Base-by-base conservation (phyloP, 1,284 basidiomycete species). In the Malassezia globosa region DNA sequence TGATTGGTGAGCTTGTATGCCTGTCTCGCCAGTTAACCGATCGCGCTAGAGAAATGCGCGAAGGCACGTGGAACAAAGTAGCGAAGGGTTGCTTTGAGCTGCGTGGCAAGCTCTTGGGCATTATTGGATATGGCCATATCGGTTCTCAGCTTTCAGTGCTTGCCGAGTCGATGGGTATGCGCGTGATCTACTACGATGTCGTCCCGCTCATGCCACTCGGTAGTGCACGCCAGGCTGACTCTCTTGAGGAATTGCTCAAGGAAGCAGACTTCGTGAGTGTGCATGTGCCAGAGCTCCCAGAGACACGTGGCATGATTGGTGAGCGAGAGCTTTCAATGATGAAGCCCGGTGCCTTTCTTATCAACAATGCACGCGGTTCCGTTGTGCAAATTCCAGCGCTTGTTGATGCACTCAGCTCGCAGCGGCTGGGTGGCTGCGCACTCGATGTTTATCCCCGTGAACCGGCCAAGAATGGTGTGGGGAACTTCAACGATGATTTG, bases 71-170 rank as follows among this genome's bases (percentile, higher is more conserved):
- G 94, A 97, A 99, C 80, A 99, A 99, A 76, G 84, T 95, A 65
- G 94, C 88, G 63, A 95, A 94, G 73, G 82, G 83, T 56, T 99
- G 94, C 76, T 97, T 87, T 87, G 94, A 99, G 75, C 77, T 97
- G 56, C 83, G 94, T 47, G 92, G 92, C 63, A 97, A 97, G 78
- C 92, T 88, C 1, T 80, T 99, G 39, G 94, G 94, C 54, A 97
- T 99, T 62, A 81, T 99, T 29, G 94, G 94, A 36, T 99, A 96
- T 74, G 94, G 94, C 37, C 94, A 99, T 76, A 99, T 99, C 63
- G 94, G 94, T 55, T 81, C 89, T 35, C 94, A 99, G 74, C 81
- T 99, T 51, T 94, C 88, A 23, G 94, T 99, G 26, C 82, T 99
- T 27, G 85, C 92, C 42, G 94, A 99, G 75, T 81, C 90, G 3